Conservation (phyloP, 805 yeast genomes). For the Sugiyamaella mastotermitis region DNA sequence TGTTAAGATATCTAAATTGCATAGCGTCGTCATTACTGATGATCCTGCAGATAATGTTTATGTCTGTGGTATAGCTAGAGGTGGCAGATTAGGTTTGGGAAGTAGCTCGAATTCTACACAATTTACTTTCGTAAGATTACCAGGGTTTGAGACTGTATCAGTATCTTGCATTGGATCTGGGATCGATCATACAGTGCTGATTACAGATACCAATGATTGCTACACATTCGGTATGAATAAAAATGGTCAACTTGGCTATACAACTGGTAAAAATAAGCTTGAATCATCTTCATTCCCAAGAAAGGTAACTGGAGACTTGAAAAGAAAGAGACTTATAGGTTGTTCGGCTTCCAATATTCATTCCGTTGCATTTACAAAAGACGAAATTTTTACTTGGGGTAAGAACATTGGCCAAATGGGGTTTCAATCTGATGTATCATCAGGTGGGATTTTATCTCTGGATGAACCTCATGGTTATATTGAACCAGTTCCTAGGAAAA, state of each 20-base stretch:
- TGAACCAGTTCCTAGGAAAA: constrained; percentile 33
- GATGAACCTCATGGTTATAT: constrained; percentile 9
- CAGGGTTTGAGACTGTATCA: constrained; percentile 1
- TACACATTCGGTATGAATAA: constrained; percentile 78
- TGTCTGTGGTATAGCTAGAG: constrained; percentile 60
- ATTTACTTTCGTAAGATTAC: constrained; percentile 34
- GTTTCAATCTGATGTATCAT: constrained; percentile 28
- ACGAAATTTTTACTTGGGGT: constrained; percentile 65
- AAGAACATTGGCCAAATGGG: constrained; percentile 81
- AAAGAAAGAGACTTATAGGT: constrained; percentile 36
- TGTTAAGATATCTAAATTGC: constrained; percentile 56
- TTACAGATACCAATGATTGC: constrained; percentile 48
- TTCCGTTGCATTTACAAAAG: constrained; percentile 51
- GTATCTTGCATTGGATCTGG: constrained; percentile 43
- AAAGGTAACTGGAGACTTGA: constrained; percentile 37
- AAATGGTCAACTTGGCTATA: constrained; percentile 59
- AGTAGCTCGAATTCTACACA: constrained; percentile 26
- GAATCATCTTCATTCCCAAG: constrained; percentile 34
- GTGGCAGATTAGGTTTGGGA: constrained; percentile 68
- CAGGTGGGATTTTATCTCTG: constrained; percentile 18
- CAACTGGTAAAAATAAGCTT: constrained; percentile 27
- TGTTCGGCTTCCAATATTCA: constrained; percentile 63
- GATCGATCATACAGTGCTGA: constrained; percentile 60
- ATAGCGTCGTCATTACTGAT: constrained; percentile 53
- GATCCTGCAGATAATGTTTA: constrained; percentile 42